Evolutionary conservation across 352 stramenopile species (phyloP).

Genomic region (Pythium periplocum): DNA sequence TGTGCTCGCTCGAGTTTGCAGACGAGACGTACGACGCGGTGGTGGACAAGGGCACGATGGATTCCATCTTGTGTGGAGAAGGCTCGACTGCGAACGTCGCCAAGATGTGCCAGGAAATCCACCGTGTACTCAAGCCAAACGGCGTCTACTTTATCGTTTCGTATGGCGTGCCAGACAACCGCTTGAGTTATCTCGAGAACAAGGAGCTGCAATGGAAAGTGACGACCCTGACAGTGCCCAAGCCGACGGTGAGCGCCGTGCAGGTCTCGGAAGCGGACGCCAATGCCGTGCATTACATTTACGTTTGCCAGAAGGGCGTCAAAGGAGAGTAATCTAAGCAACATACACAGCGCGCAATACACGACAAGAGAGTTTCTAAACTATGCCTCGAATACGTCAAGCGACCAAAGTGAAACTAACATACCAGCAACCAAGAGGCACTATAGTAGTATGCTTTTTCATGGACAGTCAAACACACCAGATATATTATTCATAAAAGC

Average conservation of each 20-base stretch:
- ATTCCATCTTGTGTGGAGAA: slow-evolving; percentile 94
- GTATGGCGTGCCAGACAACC: slow-evolving; percentile 94
- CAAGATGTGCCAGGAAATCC: slow-evolving; percentile 95
- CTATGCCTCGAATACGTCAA: too few species aligned
- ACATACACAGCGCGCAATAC: too few species aligned
- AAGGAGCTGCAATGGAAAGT: slow-evolving; percentile 95
- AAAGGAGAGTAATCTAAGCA: slow-evolving; percentile 29
- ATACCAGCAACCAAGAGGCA: too few species aligned
- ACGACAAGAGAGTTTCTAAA: too few species aligned
- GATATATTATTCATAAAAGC: background rate
- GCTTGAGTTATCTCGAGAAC: slow-evolving; percentile 95
- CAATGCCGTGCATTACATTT: slow-evolving; percentile 95
- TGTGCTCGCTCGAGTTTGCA: slow-evolving; percentile 90
- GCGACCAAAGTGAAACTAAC: too few species aligned
- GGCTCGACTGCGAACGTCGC: slow-evolving; percentile 92
- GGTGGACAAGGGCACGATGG: slow-evolving; percentile 94
- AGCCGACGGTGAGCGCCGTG: slow-evolving; percentile 93
- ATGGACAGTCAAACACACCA: too few species aligned
- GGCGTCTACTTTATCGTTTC: slow-evolving; percentile 94
- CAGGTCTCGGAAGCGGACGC: slow-evolving; percentile 91
- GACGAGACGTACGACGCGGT: slow-evolving; percentile 94
- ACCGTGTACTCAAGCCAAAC: slow-evolving; percentile 92
- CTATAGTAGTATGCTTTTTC: too few species aligned
- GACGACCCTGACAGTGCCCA: slow-evolving; percentile 93
- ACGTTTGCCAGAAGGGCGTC: slow-evolving; percentile 91